Conservation (phyloP, 495 filamentous ascomycete species). For the Daldinia bambusicola region DNA sequence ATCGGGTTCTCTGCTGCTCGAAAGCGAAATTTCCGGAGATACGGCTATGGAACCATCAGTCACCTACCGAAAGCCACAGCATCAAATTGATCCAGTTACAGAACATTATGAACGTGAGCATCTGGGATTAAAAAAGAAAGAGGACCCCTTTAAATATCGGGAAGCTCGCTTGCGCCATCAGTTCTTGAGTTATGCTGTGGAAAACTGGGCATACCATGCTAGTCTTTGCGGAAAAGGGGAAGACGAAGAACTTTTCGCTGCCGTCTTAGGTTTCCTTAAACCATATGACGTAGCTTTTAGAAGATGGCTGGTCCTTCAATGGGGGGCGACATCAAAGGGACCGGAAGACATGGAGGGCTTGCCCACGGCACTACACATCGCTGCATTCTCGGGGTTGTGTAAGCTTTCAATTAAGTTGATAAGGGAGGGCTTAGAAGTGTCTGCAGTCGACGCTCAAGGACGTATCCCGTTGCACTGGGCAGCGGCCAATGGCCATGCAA, state of each 20-base stretch:
- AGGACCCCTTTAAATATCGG: not conserved
- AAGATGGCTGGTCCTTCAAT: not conserved
- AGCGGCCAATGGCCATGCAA: not conserved
- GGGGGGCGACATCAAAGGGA: not conserved
- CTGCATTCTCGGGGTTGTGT: not conserved
- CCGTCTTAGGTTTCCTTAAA: not conserved
- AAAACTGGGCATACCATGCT: not conserved
- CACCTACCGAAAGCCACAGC: not conserved
- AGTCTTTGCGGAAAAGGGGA: not conserved
- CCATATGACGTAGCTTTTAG: not conserved
- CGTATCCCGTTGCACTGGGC: not conserved
- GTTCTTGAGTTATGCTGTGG: not conserved
- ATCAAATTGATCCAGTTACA: not conserved
- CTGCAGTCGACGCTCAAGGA: not conserved
- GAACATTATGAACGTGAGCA: not conserved
- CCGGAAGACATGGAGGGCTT: not conserved
- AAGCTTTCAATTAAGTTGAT: not conserved
- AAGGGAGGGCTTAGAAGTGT: not conserved
- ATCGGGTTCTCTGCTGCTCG: not conserved
- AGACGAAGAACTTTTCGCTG: not conserved
- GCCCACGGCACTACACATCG: not conserved
- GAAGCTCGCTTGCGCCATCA: not conserved
- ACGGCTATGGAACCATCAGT: not conserved
- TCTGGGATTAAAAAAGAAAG: not conserved
- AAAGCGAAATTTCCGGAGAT: not conserved